Base-by-base conservation (phyloP, 345 rosid genomes). In the Turritis glabra region DNA sequence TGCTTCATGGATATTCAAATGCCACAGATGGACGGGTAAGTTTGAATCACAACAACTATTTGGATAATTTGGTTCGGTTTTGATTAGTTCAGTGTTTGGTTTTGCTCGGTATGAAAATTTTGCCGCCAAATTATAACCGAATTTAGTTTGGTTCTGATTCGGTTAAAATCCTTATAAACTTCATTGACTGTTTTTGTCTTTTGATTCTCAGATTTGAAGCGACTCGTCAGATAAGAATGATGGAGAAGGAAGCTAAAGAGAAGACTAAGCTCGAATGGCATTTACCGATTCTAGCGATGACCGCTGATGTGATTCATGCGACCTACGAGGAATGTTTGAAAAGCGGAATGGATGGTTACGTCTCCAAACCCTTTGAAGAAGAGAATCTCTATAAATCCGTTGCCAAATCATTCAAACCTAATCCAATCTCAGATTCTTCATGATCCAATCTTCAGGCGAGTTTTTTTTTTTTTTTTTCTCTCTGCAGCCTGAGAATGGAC, bases 11-110 rank as follows among this genome's bases (percentile, higher is more conserved):
- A 95, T 63, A 92, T 95, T 69, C 99, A 95, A 74, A 95, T 95
- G 99, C 99, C 99, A 2, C 97, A 90, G 73, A 95, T 95, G 99
- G 99, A 95, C 63, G 99, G 99, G 97, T 93, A 82, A 69, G 87
- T n/a, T n/a, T n/a, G n/a, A 15, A 37, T 52, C 48, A 32, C 21
- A 1, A 19, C 46, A 27, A 17, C 3, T 56, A 26, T 29, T 21
- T 29, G 43, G 9, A 53, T 29, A n/a, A n/a, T 30, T 47, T 13
- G 18, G 29, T n/a, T n/a, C n/a, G n/a, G n/a, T n/a, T n/a, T n/a
- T n/a, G n/a, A n/a, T n/a, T n/a, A n/a, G n/a, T n/a, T n/a, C n/a
- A n/a, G n/a, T n/a, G n/a, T n/a, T n/a, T n/a, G n/a, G n/a, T n/a
- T n/a, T n/a, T n/a, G n/a, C n/a, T n/a, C 11, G 8, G 23, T 29